Evolutionary conservation across 2,329 filamentous ascomycete genomes (phyloP).

Genomic region (Sporothrix inflata): DNA sequence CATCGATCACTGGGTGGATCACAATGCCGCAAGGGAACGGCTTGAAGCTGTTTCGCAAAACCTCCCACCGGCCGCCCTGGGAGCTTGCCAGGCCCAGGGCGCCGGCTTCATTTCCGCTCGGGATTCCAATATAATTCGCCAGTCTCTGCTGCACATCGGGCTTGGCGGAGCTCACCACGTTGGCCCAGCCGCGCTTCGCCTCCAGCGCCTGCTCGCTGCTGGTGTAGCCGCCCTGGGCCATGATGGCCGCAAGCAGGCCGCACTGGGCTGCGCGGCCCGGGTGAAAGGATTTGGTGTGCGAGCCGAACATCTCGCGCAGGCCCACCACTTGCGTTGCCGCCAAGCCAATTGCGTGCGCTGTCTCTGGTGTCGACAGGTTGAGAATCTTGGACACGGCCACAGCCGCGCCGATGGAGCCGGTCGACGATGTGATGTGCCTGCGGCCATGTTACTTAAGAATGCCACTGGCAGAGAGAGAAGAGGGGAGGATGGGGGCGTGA

Average conservation of each 20-base stretch:
- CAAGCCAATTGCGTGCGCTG: constrained; percentile 55
- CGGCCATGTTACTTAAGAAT: neutral
- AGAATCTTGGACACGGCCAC: constrained; percentile 55
- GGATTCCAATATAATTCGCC: neutral
- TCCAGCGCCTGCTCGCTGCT: constrained; percentile 53
- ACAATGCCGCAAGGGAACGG: constrained; percentile 62
- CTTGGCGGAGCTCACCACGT: constrained; percentile 52
- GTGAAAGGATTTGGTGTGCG: constrained; percentile 60
- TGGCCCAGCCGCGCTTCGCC: constrained; percentile 57
- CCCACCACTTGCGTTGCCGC: constrained; percentile 58
- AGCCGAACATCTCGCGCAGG: constrained; percentile 58
- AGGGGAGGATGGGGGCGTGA: neutral
- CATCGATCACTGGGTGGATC: constrained; percentile 59
- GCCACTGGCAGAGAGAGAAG: neutral
- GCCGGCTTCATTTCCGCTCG: neutral
- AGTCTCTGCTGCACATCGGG: constrained; percentile 40
- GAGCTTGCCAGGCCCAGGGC: constrained; percentile 39
- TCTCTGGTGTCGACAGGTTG: constrained; percentile 44
- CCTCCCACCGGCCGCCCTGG: constrained; percentile 52
- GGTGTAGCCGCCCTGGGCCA: constrained; percentile 53
- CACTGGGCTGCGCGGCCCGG: constrained; percentile 56
- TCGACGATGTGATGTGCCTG: constrained; percentile 56
- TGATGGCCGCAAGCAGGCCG: constrained; percentile 48
- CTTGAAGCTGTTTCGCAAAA: constrained; percentile 58
- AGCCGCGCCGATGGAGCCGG: constrained; percentile 56